Evolutionary conservation across 225 moss, liverwort and hornwort species (phyloP).

Genomic region (Thuidium tamariscinum): DNA sequence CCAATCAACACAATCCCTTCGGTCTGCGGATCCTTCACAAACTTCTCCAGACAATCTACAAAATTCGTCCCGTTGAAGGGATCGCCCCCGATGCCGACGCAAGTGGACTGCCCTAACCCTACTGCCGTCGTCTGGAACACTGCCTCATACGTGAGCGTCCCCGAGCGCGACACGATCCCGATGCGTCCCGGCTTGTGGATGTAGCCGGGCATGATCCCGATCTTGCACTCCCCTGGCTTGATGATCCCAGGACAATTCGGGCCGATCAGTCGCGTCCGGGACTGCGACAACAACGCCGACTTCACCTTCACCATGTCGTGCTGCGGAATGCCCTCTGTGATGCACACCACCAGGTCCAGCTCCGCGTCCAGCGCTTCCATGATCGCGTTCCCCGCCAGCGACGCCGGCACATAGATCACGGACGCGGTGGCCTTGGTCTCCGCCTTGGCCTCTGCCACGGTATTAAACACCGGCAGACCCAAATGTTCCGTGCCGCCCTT

Average conservation of each 20-base stretch:
- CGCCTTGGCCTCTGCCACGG: conserved; percentile 41
- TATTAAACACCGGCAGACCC: conserved; percentile 48
- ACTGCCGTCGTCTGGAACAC: conserved; percentile 91
- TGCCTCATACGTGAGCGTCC: conserved; percentile 53
- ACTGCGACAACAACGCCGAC: conserved; percentile 34
- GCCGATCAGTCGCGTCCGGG: conserved; percentile 45
- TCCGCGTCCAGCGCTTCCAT: conserved; percentile 49
- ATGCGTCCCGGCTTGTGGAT: conserved; percentile 53
- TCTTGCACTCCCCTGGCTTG: conserved; percentile 65
- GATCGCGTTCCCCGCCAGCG: conserved; percentile 35
- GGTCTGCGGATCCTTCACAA: conserved; percentile 90
- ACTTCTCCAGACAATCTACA: conserved; percentile 86
- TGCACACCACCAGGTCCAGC: conserved; percentile 56
- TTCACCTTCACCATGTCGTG: conserved; percentile 65
- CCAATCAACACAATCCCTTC: conserved; percentile 96
- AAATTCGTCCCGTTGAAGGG: conserved; percentile 98
- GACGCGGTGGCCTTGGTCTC: conserved; percentile 46
- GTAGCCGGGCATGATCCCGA: conserved; percentile 63
- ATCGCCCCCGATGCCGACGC: conserved; percentile 94
- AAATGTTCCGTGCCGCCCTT: conserved; percentile 59
- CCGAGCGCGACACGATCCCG: conserved; percentile 55
- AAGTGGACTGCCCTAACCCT: conserved; percentile 88
- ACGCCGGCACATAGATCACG: conserved; percentile 51
- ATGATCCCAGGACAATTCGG: conserved; percentile 64
- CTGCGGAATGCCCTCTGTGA: conserved; percentile 57